These are phyloP conservation scores for Geoglossum glabrum DNA, from an alignment of 495 filamentous ascomycete genomes.

Conservation along the genomic window DNA sequence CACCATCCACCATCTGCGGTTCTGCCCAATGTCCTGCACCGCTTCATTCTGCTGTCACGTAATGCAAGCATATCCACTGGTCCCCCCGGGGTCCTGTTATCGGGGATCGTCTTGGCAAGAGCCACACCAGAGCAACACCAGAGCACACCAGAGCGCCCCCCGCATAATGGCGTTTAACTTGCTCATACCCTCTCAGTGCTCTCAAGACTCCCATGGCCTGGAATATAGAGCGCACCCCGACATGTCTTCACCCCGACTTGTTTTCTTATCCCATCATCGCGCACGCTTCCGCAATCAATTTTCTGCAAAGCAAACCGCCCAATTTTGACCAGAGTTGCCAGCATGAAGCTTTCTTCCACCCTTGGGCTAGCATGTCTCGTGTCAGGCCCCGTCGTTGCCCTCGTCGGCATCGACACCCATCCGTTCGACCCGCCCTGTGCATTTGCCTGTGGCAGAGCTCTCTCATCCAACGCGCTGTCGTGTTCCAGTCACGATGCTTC, in stretches of 20 bases:
- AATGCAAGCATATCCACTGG: too few species aligned
- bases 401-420: conserved; percentile 19
- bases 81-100: too few species aligned
- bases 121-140: too few species aligned
- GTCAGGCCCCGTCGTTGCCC: background rate
- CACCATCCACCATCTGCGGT: too few species aligned
- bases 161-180: background rate
- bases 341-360: too few species aligned
- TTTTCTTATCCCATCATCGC: background rate
- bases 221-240: background rate
- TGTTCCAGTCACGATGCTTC: conserved; percentile 11
- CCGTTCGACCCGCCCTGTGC: conserved; percentile 20
- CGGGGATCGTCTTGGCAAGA: too few species aligned
- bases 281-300: background rate
- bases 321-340: too few species aligned
- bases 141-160: too few species aligned
- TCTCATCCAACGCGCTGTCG: conserved; percentile 13
- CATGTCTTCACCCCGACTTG: background rate
- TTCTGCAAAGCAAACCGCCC: background rate
- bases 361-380: too few species aligned
- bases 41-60: too few species aligned
- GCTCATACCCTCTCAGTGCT: background rate
- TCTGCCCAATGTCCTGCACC: too few species aligned
- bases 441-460: conserved; percentile 13
- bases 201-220: background rate